Evolutionary conservation across 495 filamentous ascomycete genomes (phyloP).

Genomic region (Trichoderma asperelloides): DNA sequence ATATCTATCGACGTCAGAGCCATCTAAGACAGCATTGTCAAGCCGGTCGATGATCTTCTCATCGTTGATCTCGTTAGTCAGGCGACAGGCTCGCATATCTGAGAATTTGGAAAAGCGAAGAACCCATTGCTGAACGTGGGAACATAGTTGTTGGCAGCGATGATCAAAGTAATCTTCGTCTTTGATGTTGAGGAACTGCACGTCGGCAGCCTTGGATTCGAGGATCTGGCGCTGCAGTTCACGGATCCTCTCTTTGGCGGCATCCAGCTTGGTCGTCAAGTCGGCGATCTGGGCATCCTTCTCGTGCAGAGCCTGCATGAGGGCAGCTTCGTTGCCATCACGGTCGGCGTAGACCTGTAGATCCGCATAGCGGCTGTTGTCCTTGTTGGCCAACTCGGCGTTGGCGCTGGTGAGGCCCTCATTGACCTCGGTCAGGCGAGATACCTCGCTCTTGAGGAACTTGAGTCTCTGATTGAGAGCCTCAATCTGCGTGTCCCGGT

Average conservation of each 20-base stretch:
- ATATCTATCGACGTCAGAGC: slow-evolving; percentile 78
- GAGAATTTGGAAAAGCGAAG: slow-evolving; percentile 94
- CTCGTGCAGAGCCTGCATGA: slow-evolving; percentile 52
- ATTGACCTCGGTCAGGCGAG: slow-evolving; percentile 64
- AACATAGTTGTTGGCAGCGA: slow-evolving; percentile 88
- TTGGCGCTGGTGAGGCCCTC: slow-evolving; percentile 64
- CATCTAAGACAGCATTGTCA: slow-evolving; percentile 89
- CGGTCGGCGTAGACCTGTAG: slow-evolving; percentile 49
- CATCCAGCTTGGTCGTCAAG: slow-evolving; percentile 68
- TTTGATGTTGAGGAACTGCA: slow-evolving; percentile 66
- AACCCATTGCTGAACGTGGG: slow-evolving; percentile 92
- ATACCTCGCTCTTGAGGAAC: slow-evolving; percentile 70
- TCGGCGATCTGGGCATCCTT: slow-evolving; percentile 72
- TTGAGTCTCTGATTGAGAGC: slow-evolving; percentile 66
- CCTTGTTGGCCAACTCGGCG: slow-evolving; percentile 52
- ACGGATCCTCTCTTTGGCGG: slow-evolving; percentile 66
- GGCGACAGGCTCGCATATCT: slow-evolving; percentile 73
- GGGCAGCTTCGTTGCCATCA: slow-evolving; percentile 41
- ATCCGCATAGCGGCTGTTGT: slow-evolving; percentile 52
- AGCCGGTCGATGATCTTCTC: slow-evolving; percentile 86
- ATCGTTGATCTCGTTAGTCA: slow-evolving; percentile 70
- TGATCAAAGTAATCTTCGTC: slow-evolving; percentile 93
- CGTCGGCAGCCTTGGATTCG: slow-evolving; percentile 52
- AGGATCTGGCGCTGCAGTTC: slow-evolving; percentile 78
- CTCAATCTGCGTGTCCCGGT: slow-evolving; percentile 70